A percentile compares a stretch with the other conserved stretches of the same genome.
Evolutionary conservation across 208 protist species (phyloP).

Genomic region (Acanthamoeba divionensis): DNA sequence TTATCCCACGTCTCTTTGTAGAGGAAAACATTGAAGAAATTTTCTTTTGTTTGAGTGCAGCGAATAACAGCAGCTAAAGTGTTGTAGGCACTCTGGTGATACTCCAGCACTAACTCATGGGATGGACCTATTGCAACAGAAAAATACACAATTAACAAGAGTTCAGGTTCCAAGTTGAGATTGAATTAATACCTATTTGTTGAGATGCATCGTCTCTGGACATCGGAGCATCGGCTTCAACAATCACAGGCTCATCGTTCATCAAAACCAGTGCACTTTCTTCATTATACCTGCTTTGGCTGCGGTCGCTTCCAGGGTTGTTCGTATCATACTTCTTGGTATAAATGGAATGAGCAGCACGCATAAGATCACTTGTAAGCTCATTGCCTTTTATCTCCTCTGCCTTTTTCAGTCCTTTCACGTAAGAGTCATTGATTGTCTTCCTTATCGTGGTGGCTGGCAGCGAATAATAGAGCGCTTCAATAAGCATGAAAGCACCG

Average conservation of each 20-base stretch:
- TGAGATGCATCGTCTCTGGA: no score
- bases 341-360: constrained; percentile 67
- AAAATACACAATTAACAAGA: no score
- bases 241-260: constrained; percentile 1
- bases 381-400: constrained; percentile 79
- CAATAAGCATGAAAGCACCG: constrained; percentile 81
- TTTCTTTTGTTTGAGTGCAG: constrained; percentile 84
- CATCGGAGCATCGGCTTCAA: background rate
- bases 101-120: constrained; percentile 44
- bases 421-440: constrained; percentile 75
- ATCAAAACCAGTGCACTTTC: background rate
- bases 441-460: constrained; percentile 65
- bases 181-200: no score
- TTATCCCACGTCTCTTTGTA: constrained; percentile 82
- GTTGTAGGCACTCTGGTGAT: constrained; percentile 81
- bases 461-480: constrained; percentile 77
- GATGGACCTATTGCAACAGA: background rate
- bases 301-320: background rate
- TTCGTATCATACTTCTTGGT: background rate
- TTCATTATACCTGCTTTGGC: background rate
- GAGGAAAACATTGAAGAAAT: constrained; percentile 82
- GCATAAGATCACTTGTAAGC: constrained; percentile 82
- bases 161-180: no score
- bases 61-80: constrained; percentile 79
- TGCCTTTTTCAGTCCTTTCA: background rate